Evolutionary conservation across 2,329 filamentous ascomycete genomes (phyloP).

Genomic region (Scedosporium minutisporum): DNA sequence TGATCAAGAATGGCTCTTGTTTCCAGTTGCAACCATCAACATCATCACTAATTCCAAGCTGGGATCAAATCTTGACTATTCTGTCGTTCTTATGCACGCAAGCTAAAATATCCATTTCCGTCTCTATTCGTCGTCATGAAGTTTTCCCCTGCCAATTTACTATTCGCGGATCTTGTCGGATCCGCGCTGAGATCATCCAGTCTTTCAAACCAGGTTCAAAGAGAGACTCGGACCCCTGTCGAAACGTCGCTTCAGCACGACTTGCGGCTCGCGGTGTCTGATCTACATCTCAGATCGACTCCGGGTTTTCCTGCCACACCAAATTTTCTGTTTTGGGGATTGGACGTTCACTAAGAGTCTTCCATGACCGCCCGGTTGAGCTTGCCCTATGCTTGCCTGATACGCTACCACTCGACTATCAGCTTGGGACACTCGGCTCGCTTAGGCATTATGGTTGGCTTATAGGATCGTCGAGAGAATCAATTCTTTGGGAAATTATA

Average conservation of each 20-base stretch:
- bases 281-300: background rate
- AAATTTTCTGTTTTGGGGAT: background rate
- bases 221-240: background rate
- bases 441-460: background rate
- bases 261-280: background rate
- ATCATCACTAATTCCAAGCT: too few relatives aligned
- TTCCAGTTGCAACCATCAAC: too few relatives aligned
- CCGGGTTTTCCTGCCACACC: background rate
- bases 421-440: background rate
- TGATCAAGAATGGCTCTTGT: too few relatives aligned
- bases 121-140: too few relatives aligned
- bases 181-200: background rate
- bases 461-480: background rate
- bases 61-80: background rate
- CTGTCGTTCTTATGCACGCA: background rate
- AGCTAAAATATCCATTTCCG: background rate
- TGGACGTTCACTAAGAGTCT: background rate
- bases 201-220: background rate
- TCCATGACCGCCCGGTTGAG: background rate
- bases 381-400: background rate
- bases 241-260: background rate
- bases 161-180: background rate
- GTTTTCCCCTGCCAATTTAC: background rate
- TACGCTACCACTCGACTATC: background rate
- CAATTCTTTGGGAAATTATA: background rate